Conservation (phyloP, 164 flowering plant genomes). For the Dillenia turbinata region DNA sequence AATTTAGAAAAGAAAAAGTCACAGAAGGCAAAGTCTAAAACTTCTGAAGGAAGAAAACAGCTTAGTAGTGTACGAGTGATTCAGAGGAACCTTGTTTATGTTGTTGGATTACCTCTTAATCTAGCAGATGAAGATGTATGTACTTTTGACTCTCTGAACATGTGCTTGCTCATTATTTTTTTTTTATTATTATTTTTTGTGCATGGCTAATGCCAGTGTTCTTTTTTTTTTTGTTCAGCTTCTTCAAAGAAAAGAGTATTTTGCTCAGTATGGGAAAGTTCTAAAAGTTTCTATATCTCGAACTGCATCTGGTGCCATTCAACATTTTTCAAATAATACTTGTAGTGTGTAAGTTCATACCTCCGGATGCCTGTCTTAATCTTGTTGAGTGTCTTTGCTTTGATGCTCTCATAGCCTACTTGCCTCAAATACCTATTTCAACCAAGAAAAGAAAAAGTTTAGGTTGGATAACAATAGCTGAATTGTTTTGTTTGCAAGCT, state of each 20-base stretch:
- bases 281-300: constrained; percentile 90
- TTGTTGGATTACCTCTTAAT: constrained; percentile 85
- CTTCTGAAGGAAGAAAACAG: constrained; percentile 86
- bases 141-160: constrained; percentile 5
- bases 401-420: background rate
- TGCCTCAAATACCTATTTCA: background rate
- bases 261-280: constrained; percentile 97
- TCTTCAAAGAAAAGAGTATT: constrained; percentile 83
- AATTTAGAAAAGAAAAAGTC: constrained; percentile 70
- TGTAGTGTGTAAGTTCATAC: constrained; percentile 89
- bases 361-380: background rate
- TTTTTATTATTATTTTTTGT: background rate
- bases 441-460: too few relatives aligned
- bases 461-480: too few relatives aligned
- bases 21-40: constrained; percentile 68
- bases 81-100: constrained; percentile 87
- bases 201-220: background rate
- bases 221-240: constrained; percentile 41
- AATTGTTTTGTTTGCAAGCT: too few relatives aligned
- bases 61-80: constrained; percentile 90
- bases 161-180: background rate
- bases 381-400: background rate
- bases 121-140: constrained; percentile 92
- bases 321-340: constrained; percentile 78
- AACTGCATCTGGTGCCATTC: constrained; percentile 80